Conservation (phyloP, 768 basidiomycete genomes). For the Dacryopinax spathularia region DNA sequence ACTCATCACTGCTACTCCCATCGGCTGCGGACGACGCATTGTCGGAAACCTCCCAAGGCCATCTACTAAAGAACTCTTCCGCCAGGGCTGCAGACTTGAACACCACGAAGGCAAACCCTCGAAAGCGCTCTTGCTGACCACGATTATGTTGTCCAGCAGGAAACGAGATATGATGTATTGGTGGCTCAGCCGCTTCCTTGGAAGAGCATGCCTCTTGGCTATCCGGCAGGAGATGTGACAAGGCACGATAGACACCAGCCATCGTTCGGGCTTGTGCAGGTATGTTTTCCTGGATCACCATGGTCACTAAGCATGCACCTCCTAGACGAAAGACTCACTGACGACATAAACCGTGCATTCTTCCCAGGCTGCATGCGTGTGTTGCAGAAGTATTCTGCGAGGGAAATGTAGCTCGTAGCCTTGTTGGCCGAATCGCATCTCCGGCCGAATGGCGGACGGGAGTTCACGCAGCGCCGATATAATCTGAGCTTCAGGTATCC, state of each 20-base stretch:
- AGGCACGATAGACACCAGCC: constrained; percentile 36
- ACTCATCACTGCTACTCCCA: neutral
- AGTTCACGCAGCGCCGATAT: neutral
- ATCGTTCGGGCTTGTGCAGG: constrained; percentile 41
- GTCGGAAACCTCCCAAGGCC: constrained; percentile 49
- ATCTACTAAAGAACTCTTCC: constrained; percentile 32
- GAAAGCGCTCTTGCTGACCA: constrained; percentile 44
- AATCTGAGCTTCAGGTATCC: neutral
- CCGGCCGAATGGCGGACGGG: neutral
- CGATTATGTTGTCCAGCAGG: constrained; percentile 38
- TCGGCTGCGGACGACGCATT: constrained; percentile 7
- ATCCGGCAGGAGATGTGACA: constrained; percentile 25
- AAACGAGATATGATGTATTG: constrained; percentile 40
- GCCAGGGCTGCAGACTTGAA: constrained; percentile 31
- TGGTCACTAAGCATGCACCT: constrained; percentile 5
- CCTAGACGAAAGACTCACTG: constrained; percentile 16
- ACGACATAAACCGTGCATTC: constrained; percentile 54
- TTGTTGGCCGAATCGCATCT: neutral
- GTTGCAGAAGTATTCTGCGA: neutral
- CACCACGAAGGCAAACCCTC: constrained; percentile 58
- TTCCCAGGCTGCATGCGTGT: constrained; percentile 36
- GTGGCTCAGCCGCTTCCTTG: constrained; percentile 10
- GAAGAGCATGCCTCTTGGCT: neutral
- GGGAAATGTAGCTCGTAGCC: neutral
- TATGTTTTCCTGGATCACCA: constrained; percentile 46